Percentiles rank a stretch among this genome's conserved stretches.
phyloP scores from a whole-genome alignment of 306 rosid genomes.

The Urtica urens region DNA sequence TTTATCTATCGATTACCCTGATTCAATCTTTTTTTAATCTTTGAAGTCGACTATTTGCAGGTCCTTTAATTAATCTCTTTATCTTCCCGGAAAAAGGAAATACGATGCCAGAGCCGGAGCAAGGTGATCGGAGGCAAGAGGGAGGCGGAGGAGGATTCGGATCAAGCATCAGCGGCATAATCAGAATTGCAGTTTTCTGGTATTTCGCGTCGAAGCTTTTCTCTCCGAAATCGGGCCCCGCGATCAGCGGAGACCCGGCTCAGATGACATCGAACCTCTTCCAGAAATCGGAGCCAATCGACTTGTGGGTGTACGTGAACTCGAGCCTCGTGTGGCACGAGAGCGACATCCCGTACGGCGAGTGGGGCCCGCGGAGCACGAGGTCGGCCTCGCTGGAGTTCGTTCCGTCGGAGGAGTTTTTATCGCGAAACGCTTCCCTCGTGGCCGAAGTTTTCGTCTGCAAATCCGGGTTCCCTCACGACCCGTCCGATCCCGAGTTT shows the following conservation, averaged over 20 bases:
- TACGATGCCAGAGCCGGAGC: too few relatives aligned
- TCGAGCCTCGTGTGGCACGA: conserved; percentile 89
- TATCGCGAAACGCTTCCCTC: conserved; percentile 60
- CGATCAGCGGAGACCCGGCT: conserved; percentile 26
- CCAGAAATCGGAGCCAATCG: conserved; percentile 64
- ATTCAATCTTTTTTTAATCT: too few relatives aligned
- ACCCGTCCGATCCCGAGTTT: conserved; percentile 85
- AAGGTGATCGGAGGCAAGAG: too few relatives aligned
- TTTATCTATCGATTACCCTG: too few relatives aligned
- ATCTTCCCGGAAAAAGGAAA: too few relatives aligned
- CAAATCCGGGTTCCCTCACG: conserved; percentile 74
- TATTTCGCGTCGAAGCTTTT: conserved; percentile 95
- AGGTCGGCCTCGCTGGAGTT: conserved; percentile 51
- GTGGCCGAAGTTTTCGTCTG: conserved; percentile 86
- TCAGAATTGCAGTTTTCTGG: conserved; percentile 91
- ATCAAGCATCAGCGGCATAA: conserved; percentile 53
- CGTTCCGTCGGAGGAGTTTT: conserved; percentile 59
- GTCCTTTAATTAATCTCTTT: too few relatives aligned
- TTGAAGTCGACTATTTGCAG: too few relatives aligned
- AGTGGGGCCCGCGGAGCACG: conserved; percentile 61
- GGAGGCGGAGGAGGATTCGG: conserved; percentile 38
- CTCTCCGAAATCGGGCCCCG: conserved; percentile 56
- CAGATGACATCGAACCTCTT: conserved; percentile 58
- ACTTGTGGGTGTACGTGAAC: conserved; percentile 87
- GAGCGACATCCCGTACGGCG: conserved; percentile 69